Evolutionary conservation across 257 asterid species (phyloP), one percentile per base, ranked within the genome.

Genomic region (Ajuga chamaepitys): DNA sequence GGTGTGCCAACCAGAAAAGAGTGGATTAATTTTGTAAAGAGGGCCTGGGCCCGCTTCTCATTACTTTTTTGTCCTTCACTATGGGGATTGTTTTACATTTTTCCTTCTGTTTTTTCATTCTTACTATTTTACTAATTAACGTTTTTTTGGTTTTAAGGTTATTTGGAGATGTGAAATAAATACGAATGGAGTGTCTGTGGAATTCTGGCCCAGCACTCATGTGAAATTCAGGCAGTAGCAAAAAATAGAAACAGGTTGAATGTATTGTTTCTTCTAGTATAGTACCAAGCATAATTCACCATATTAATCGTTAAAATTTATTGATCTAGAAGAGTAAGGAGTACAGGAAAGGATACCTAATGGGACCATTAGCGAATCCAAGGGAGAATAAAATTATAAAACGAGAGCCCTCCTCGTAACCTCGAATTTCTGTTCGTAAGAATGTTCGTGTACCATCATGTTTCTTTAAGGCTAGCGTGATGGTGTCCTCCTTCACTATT

Each of bases 341-440:
- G 47, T 66, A 22, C 30, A 64, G 51, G 68, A 58, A 45, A 50
- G 40, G 18, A 58, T 82, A 93, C 97, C 99, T 93, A 41, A 93
- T 80, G 59, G 97, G 97, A 69, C 96, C 99, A 68, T 78, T 80
- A 58, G 77, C 57, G 6, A 96, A 79, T 75, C 96, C 99, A 67
- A 85, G 84, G 62, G 97, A 97, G 60, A 89, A 89, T 28, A 93
- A 96, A 50, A 88, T 88, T 68, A 82, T 76, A 74, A 89, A 93
- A 26, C 99, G 99, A 61, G 95, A 93, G 17, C 99, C 99, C 83
- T 93, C 99, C 77, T 93, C 99, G 74, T 84, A 93, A 66, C 97
- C 99, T 72, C 99, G 99, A 67, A 93, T 85, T 80, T 93, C 97
- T 42, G 85, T 79, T 67, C 89, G 91, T 57, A 93, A 47, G 70